Conservation (phyloP, 202 grass and related monocot genomes). For the Saccharum hybrid region DNA sequence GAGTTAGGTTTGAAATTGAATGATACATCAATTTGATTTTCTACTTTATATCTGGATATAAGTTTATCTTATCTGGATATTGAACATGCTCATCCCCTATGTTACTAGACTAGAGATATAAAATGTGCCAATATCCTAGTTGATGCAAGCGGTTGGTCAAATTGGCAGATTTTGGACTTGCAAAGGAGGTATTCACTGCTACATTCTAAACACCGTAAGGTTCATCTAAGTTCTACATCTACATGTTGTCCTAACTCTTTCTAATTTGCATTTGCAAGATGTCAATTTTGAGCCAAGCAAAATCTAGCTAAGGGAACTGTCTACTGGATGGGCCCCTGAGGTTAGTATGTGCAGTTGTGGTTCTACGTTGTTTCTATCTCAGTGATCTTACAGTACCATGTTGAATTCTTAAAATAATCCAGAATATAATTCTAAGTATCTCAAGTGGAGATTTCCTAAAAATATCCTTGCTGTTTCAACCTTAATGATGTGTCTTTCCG, state of each 20-base stretch:
- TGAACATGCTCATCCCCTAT: constrained; percentile 8
- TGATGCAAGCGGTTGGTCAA: constrained; percentile 77
- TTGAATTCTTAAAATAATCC: not conserved
- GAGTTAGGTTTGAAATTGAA: constrained; percentile 23
- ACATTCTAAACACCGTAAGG: not conserved
- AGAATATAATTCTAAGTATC: constrained; percentile 17
- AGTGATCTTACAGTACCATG: not conserved
- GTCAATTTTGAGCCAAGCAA: constrained; percentile 67
- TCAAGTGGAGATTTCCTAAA: not conserved
- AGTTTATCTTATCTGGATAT: constrained; percentile 22
- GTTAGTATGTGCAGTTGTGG: constrained; percentile 49
- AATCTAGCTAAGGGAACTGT: constrained; percentile 91
- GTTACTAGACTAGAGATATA: constrained; percentile 43
- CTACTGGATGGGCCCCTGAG: constrained; percentile 97
- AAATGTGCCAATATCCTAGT: constrained; percentile 94
- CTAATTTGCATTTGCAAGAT: constrained; percentile 55
- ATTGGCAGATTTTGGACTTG: constrained; percentile 93
- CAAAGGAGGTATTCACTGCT: constrained; percentile 72
- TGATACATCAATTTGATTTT: constrained; percentile 6
- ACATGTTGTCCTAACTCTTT: constrained; percentile 32
- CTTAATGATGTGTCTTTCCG: not conserved
- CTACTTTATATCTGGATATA: constrained; percentile 4
- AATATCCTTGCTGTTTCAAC: not conserved
- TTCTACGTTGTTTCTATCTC: not conserved
- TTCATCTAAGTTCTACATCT: constrained; percentile 24